Evolutionary conservation across 2,329 filamentous ascomycete species (phyloP).

Genomic region (Fusarium neocosmosporiellum): DNA sequence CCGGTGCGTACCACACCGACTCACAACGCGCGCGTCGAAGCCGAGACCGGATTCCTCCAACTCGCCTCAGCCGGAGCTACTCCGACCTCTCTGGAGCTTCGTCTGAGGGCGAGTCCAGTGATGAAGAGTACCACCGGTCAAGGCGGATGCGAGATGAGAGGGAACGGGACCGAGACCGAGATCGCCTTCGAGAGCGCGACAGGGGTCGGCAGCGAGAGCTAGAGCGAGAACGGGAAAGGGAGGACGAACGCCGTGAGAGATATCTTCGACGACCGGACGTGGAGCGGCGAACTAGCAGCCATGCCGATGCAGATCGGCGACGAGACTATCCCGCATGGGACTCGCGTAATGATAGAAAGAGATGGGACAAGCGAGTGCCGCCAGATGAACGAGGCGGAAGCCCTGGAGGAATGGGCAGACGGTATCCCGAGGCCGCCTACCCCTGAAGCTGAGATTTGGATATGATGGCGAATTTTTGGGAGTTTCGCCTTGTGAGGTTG

Average conservation of each 20-base stretch:
- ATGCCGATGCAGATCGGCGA: conserved; percentile 60
- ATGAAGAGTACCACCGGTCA: conserved; percentile 45
- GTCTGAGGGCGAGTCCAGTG: conserved; percentile 49
- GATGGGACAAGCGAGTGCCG: conserved; percentile 49
- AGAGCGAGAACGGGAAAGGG: conserved; percentile 54
- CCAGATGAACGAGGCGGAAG: conserved; percentile 46
- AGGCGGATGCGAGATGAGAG: conserved; percentile 41
- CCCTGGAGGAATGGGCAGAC: conserved; percentile 52
- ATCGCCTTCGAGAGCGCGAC: conserved; percentile 46
- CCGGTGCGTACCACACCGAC: conserved; percentile 46
- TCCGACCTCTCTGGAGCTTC: conserved; percentile 54
- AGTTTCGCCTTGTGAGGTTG: not conserved
- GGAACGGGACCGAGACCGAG: conserved; percentile 45
- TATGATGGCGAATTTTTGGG: not conserved
- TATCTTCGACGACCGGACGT: conserved; percentile 55
- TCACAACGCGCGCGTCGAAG: conserved; percentile 49
- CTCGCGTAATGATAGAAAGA: conserved; percentile 49
- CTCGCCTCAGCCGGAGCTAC: conserved; percentile 54
- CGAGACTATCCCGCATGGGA: conserved; percentile 51
- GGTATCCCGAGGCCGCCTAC: conserved; percentile 53
- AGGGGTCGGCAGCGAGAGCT: conserved; percentile 53
- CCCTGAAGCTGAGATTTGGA: conserved; percentile 27
- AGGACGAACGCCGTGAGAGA: conserved; percentile 49
- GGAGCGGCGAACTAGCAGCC: conserved; percentile 60
- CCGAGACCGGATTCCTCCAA: conserved; percentile 54